Evolutionary conservation across 129 eudicot species (phyloP), one percentile per base, ranked within the genome.

Genomic region (Flaveria trinervia): DNA sequence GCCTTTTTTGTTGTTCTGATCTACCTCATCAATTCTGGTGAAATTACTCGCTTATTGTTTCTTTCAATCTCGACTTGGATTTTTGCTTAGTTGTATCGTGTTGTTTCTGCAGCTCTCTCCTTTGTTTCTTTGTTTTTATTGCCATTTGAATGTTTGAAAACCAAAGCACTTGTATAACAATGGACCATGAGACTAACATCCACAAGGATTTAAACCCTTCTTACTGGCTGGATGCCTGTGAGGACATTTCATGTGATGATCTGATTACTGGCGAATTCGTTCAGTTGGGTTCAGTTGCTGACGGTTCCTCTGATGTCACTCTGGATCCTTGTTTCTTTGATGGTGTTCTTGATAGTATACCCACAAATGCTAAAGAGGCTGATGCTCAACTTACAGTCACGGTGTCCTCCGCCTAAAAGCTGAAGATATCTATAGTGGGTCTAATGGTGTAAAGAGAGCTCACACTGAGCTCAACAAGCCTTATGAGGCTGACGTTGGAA

Each of bases 171-270:
- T 41, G 75, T 68, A 59, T 45, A 49, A 28, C 8, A 70, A 84
- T 84, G 96, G 90, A 70, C 59, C 87, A 45, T 79, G 71, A 70
- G 28, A 46, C 51, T 30, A 33, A 65, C 77, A 45, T 60, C 1
- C 70, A 74, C 54, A 78, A 41, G 59, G 86, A 84, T 59, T 51
- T 48, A 18, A 82, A 76, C 73, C 82, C 96, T 54, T 87, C 92
- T 2, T 94, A 94, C 74, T 94, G 98, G 97, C 86, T 94, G 2
- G 98, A 94, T 72, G 97, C 98, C 3, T 89, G 96, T 13, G 98
- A 94, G 90, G 98, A 94, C 41, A 88, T 92, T 66, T 81, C 86
- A 2, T 83, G 90, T 13, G 96, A 90, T 51, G 89, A 83, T 74
- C 76, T 86, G 41, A 80, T 88, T 13, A 74, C 69, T 12, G 43